Base-by-base conservation (phyloP, 140 eudicot genomes). In the Flaveria floridana region DNA sequence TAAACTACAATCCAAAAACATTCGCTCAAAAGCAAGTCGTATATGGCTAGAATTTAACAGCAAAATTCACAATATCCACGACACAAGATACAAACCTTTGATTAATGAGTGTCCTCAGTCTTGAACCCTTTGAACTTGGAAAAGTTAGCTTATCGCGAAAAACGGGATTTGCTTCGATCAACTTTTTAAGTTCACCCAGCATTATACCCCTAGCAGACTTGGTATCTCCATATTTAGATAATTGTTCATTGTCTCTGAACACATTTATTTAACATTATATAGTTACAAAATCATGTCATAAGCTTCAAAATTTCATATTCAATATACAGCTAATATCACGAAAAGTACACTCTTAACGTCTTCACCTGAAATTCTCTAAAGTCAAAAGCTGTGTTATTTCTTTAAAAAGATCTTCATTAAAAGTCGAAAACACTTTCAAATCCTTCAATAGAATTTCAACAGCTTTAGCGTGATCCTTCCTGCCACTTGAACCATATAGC, bases 111-210 rank as follows among this genome's bases (percentile, higher is more conserved):
- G 98, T 87, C 82, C 96, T 73, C 68, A 92, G 65, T 65, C 98
- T 92, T 41, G 96, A 83, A 68, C 77, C 87, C 85, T 83, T 87
- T 68, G 89, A 71, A 78, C 52, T 79, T 15, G 98, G 98, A 53
- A 89, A 92, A 42, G 82, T 80, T 63, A 92, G 77, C 87, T 89
- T 92, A 65, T 89, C 98, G n/a, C 96, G 96, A 56, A 92, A 92
- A 48, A 89, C 57, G 9, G 98, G 98, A 79, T 92, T 92, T n/a
- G 96, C 96, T 77, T 89, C 98, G 30, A 92, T 92, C 76, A 92
- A 73, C 84, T 89, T 89, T 80, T 92, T 92, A 4, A 92, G 83
- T 64, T 89, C 95, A 26, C 65, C 87, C 19, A 92, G 79, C 98
- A 89, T 87, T 71, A 87, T 81, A 61, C 78, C 64, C 78, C 98